These are phyloP conservation scores for Pseudocercospora crystallina DNA, from an alignment of 2,329 filamentous ascomycete species.

Conservation along the genomic window DNA sequence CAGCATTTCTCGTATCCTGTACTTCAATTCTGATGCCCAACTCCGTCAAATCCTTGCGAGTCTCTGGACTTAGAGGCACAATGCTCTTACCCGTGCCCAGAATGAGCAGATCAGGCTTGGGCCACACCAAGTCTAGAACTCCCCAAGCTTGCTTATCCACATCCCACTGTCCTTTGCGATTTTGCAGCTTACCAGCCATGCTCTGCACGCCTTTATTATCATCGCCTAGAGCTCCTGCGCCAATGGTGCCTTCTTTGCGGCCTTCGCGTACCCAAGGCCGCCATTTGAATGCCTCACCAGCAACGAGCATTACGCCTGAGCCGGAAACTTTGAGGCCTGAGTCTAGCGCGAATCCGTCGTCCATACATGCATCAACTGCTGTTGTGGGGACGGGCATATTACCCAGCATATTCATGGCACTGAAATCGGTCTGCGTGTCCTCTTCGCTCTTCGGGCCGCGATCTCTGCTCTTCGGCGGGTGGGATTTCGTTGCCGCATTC, in stretches of 20 bases:
- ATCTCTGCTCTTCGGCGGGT: conserved; percentile 50
- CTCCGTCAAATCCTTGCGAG: conserved; percentile 68
- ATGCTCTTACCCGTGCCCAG: conserved; percentile 80
- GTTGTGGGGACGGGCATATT: conserved; percentile 75
- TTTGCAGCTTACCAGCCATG: conserved; percentile 56
- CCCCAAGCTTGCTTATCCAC: conserved; percentile 70
- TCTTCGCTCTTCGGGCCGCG: conserved; percentile 62
- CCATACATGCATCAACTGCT: conserved; percentile 76
- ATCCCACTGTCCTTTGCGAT: conserved; percentile 79
- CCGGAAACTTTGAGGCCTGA: conserved; percentile 71
- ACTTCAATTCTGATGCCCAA: conserved; percentile 85
- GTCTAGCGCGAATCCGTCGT: conserved; percentile 82
- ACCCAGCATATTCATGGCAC: conserved; percentile 73
- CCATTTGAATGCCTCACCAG: conserved; percentile 88
- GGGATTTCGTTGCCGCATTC: conserved; percentile 5
- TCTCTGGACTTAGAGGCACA: conserved; percentile 72
- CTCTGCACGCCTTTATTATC: conserved; percentile 34
- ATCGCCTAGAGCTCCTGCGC: conserved; percentile 39
- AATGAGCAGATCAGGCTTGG: conserved; percentile 89
- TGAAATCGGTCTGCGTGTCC: conserved; percentile 70
- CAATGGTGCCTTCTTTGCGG: conserved; percentile 36
- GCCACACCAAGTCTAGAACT: conserved; percentile 75
- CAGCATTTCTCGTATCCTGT: conserved; percentile 88
- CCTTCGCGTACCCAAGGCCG: conserved; percentile 66
- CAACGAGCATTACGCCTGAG: conserved; percentile 74